A percentile compares a stretch with the other conserved stretches of the same genome.
phyloP scores from a whole-genome alignment of 1,284 basidiomycete genomes.

The Cutaneotrichosporon dermatis region DNA sequence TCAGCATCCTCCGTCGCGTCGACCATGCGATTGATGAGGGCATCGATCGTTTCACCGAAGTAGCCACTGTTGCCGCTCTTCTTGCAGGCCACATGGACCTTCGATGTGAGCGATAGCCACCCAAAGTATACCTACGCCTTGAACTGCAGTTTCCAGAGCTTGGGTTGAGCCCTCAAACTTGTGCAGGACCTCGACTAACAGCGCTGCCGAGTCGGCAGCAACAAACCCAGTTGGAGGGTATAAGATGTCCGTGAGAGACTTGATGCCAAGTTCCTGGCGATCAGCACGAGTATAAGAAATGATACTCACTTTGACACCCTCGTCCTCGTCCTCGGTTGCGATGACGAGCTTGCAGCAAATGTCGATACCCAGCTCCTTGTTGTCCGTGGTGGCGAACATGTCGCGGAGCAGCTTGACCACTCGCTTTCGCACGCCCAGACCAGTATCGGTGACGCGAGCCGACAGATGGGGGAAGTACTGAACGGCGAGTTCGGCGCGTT shows the following conservation, averaged over 20 bases:
- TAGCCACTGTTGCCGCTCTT: constrained; percentile 16
- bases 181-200: constrained; percentile 79
- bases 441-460: constrained; percentile 84
- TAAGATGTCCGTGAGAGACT: constrained; percentile 84
- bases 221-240: constrained; percentile 51
- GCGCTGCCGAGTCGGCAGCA: constrained; percentile 56
- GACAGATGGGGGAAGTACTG: constrained; percentile 82
- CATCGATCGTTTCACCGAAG: constrained; percentile 61
- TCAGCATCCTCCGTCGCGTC: constrained; percentile 56
- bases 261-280: constrained; percentile 70
- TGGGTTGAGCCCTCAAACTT: constrained; percentile 76
- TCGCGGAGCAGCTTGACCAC: constrained; percentile 88
- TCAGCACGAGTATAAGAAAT: background rate
- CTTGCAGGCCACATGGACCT: background rate
- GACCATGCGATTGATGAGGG: constrained; percentile 77
- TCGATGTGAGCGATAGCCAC: background rate
- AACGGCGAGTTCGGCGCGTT: constrained; percentile 73
- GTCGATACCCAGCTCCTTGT: constrained; percentile 63
- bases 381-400: constrained; percentile 64
- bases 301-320: constrained; percentile 65
- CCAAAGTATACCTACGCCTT: constrained; percentile 51
- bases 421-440: constrained; percentile 85
- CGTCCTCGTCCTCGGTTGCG: constrained; percentile 83
- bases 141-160: constrained; percentile 76
- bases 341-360: constrained; percentile 74